Base-by-base conservation (phyloP, 2,329 filamentous ascomycete species). In the Aureobasidium zeae region DNA sequence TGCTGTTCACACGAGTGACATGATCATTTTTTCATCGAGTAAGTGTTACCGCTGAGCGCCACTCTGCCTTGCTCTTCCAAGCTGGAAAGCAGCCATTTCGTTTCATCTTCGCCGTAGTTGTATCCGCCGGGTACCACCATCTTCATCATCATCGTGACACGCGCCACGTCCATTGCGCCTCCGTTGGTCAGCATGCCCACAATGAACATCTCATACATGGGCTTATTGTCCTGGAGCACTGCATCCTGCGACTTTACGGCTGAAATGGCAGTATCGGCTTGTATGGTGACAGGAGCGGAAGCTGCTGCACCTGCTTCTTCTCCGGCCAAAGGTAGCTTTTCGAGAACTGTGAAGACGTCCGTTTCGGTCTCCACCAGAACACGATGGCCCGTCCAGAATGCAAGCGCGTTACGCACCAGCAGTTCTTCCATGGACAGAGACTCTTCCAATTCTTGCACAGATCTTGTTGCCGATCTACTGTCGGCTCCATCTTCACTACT, bases 161-260 rank as follows among this genome's bases (percentile, higher is more conserved):
- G 77, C 44, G 72, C 72, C 47, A 88, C 67, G 38, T 84, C 81
- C 84, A 95, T 91, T 20, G 82, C 77, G 13, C 82, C 82, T 54
- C 86, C 83, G 62, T 95, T 95, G 49, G 86, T 95, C 63, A 98
- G 68, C 91, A 98, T 96, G 39, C 86, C 86, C 45, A 87, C 71
- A 47, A 98, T 87, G 60, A 94, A 96, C 56, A 88, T 83, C 77
- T 84, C 86, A 63, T 95, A 94, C 28, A 94, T 74, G 31, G 73
- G 70, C 61, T 76, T 77, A 55, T 79, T 78, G 59, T 85, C 81
- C 51, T 77, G 72, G 16, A 82, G 73, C 22, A 83, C 68, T 11
- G 74, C 74, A 29, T 75, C 68, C 46, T 71, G 67, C 4, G 68
- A 63, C 44, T 67, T 63, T 52, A 65, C 73, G 4, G 69, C 73